These are phyloP conservation scores for Tetrahymena borealis DNA, from an alignment of 73 alveolate species.

Conservation along the genomic window DNA sequence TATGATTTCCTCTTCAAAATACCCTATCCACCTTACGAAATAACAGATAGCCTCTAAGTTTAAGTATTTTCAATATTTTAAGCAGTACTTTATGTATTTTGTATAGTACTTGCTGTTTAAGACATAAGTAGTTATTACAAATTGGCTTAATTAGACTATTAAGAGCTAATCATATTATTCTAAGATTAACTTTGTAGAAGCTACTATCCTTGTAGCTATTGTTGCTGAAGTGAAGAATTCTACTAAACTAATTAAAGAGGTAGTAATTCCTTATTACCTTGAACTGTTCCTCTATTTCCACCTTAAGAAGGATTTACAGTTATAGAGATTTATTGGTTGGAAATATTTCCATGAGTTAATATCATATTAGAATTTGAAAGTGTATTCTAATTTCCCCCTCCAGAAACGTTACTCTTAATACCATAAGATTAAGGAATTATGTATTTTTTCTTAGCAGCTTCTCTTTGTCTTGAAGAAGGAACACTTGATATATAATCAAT, in stretches of 20 bases:
- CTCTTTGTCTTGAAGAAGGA: not conserved
- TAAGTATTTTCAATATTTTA: not conserved
- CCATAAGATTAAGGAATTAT: not conserved
- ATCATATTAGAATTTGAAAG: not conserved
- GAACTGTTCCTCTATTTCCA: not conserved
- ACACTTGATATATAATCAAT: not conserved
- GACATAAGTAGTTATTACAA: not conserved
- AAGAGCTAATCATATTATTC: not conserved
- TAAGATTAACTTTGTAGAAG: not conserved
- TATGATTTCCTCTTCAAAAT: not conserved
- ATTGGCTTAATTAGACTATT: not conserved
- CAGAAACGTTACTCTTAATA: not conserved
- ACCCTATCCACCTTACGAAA: not conserved
- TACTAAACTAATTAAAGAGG: not conserved
- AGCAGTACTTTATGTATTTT: not conserved
- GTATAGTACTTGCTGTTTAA: no score
- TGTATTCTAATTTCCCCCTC: not conserved
- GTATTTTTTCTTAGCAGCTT: not conserved
- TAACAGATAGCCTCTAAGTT: not conserved
- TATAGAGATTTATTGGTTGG: not conserved
- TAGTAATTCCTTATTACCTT: not conserved
- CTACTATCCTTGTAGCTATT: not conserved
- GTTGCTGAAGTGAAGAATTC: no score
- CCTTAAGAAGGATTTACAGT: not conserved
- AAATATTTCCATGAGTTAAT: not conserved